Base-by-base conservation (phyloP, 176 grass and related monocot species). In the Otatea glauca region DNA sequence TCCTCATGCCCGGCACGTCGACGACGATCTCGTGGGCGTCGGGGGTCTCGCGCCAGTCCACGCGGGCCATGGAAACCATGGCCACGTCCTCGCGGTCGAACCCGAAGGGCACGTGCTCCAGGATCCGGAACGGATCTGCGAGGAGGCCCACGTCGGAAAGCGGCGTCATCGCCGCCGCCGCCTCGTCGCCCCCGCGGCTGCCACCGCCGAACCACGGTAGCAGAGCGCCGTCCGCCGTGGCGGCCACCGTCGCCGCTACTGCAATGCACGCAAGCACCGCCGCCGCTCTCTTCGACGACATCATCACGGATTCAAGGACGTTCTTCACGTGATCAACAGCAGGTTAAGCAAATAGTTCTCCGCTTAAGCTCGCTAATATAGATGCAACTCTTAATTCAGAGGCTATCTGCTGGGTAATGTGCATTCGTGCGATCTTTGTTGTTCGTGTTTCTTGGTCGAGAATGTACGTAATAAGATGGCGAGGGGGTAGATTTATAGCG, bases 21-120 rank as follows among this genome's bases (percentile, higher is more conserved):
- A 97, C 86, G 7, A 89, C 78, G 76, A 97, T 93, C 70, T 94
- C 86, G 82, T 97, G 95, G 2, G 89, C 74, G 67, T 90, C 84
- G 17, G 88, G 0, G 9, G 92, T 93, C 88, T 97, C 95, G 35
- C 89, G 88, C 92, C 91, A 94, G 78, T 97, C 92, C 51, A 94
- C 95, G 45, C 88, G 81, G 7, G 91, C 91, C 78, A 87, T 82
- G 10, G 88, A 74, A 0, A 91, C 45, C 78, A 88, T 86, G 7
- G 86, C 87, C 70, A 85, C 65, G 75, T 91, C 90, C 53, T 89
- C 88, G 17, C 88, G 88, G 84, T 91, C 95, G 48, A 97, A 81
- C 3, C 84, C 88, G 70, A 97, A 85, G 0, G 92, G 92, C 0
- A 89, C 47, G 21, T 94, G 92, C 87, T 97, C 95, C 76, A 94